Evolutionary conservation across 1,284 basidiomycete species (phyloP), one percentile per base, ranked within the genome.

Genomic region (Cystobasidium pallidum): DNA sequence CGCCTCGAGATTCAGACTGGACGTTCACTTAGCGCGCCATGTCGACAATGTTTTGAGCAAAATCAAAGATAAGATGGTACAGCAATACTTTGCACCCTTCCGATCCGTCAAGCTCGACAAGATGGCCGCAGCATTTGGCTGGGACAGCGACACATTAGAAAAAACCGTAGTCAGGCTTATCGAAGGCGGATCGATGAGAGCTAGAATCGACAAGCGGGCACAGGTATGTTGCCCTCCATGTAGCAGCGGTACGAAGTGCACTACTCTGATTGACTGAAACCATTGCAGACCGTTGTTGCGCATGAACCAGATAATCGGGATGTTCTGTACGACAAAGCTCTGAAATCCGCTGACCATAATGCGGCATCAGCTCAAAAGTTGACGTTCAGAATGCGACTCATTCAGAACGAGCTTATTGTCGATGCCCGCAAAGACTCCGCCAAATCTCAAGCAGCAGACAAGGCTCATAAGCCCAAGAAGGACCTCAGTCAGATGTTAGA

Each of bases 21-120:
- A 62, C 39, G 17, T 62, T 28, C 59, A 45, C 41, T 17, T 43
- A 21, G 39, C 59, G 11, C 59, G 54, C 13, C 54, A 57, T 11
- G 54, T 57, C 17, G 32, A 57, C 19, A 32, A 57, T 3, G 7
- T 57, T 34, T 32, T 57, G 10, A 57, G n/a, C 17, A 34, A 19
- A 36, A 57, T 57, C 54, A 57, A 57, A 36, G 54, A 57, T n/a
- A 57, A 57, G 30, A 57, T 57, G 54, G 54, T 57, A 36, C 30
- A 90, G n/a, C 84, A 90, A 45, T 94, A 93, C 81, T 91, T 94
- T 83, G 86, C 88, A 75, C 91, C 92, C 0, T 94, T 92, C 79
- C 82, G 88, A 51, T 86, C 89, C 19, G 90, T 94, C 79, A 85
- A 86, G 75, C 86, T 95, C 28, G 86, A 88, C 49, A 85, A 89